Conservation (phyloP, 768 basidiomycete species). For the Kwoniella dendrophila region DNA sequence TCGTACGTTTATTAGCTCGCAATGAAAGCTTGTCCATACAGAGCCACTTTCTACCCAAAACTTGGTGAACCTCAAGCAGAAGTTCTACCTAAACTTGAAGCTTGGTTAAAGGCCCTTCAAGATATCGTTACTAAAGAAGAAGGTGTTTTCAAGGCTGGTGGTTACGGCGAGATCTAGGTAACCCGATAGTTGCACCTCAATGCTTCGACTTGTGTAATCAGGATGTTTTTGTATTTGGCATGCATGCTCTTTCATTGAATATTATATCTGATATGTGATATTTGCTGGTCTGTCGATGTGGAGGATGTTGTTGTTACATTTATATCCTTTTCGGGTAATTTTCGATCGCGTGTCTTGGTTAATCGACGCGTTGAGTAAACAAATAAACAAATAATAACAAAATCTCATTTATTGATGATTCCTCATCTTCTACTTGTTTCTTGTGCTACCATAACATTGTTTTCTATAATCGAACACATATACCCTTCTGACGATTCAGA, state of each 20-base stretch:
- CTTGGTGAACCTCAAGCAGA: slow-evolving; percentile 61
- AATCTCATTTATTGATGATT: not conserved
- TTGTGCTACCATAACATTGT: too few species aligned
- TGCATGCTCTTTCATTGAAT: not conserved
- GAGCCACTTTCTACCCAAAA: slow-evolving; percentile 65
- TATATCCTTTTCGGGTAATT: slow-evolving; percentile 13
- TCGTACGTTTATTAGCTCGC: slow-evolving; percentile 61
- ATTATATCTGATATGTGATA: not conserved
- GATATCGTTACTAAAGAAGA: slow-evolving; percentile 61
- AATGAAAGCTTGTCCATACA: slow-evolving; percentile 71
- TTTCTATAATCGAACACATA: not conserved
- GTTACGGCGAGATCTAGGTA: slow-evolving; percentile 46
- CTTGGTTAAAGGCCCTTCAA: slow-evolving; percentile 64
- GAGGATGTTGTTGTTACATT: not conserved
- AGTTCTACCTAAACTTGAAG: slow-evolving; percentile 60
- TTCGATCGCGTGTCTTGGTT: not conserved
- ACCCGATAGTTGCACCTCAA: not conserved
- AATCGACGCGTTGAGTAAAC: slow-evolving; percentile 30
- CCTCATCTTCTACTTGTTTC: not conserved
- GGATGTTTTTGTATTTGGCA: not conserved
- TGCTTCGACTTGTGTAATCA: not conserved
- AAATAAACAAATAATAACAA: slow-evolving; percentile 8
- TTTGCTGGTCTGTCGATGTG: not conserved
- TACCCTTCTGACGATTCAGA: too few species aligned
- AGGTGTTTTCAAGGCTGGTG: slow-evolving; percentile 57